Base-by-base conservation (phyloP, 345 rosid species). In the Pistacia vera region DNA sequence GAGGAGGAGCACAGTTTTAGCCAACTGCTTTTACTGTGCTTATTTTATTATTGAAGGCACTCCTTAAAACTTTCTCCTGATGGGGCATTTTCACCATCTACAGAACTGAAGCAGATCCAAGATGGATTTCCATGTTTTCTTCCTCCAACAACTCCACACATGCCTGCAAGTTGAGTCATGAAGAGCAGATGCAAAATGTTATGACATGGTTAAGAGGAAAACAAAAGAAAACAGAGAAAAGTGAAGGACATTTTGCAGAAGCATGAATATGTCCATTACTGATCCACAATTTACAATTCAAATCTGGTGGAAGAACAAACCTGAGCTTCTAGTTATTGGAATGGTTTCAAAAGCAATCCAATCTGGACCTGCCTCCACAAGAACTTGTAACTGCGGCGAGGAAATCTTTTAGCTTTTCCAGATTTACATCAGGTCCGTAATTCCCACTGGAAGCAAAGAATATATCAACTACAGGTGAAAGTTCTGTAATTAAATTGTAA, bases 321-420 rank as follows among this genome's bases (percentile, higher is more conserved):
- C 96, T 91, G 94, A 72, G 99, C 92, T 82, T 95, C 98, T 36
- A 95, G 93, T 88, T 95, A 63, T 92, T 95, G 98, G 97, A 74
- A 93, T 92, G 77, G 99, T 90, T 83, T 93, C 99, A 58, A 95
- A 95, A 35, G 98, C 97, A 64, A 95, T 84, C 78, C 93, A 86
- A 84, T 95, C 99, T 18, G 97, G 87, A 76, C 97, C 91, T 52
- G 98, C 93, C 72, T 92, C 86, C 8, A 88, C 90, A 51, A 95
- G 86, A 54, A 95, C 84, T 83, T 92, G 99, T 87, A 95, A 77
- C 98, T 89, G 69, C 85, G 87, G 38, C 95, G 82, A 28, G 98
- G 74, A 95, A 95, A 75, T 92, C 98, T 89, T 95, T 95, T 18
- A 93, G 89, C 78, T 88, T 92, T 46, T 82, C 89, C 76, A 92